Evolutionary conservation across 352 stramenopile species (phyloP), one percentile per base, ranked within the genome.

Genomic region (Pythium dissotocum): DNA sequence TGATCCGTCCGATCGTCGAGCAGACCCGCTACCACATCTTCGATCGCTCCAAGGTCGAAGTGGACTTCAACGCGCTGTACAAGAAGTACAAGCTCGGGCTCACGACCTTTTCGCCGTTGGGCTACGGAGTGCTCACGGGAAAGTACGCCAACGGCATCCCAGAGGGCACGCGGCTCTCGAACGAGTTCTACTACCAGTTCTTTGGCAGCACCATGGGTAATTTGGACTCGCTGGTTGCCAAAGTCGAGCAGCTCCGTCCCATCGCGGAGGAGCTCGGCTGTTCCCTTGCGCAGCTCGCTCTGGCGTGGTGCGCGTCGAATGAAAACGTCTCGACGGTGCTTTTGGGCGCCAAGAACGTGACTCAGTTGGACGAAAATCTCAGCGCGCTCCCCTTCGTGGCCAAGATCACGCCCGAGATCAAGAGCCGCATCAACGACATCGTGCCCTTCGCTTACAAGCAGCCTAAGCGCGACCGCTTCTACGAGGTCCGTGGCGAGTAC

Each of bases 151-250:
- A 30, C 8, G 21, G n/a, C 21, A 52, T 52, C 21, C 44, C 44
- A 1, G 44, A 52, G 8, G 44, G n/a, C 18, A 14, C 44, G n/a
- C 44, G 44, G 4, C 18, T 52, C 44, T 28, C 44, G n/a, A 52
- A 52, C 44, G 44, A 52, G 44, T 52, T 52, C 44, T 52, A 52
- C 44, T 14, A 52, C 44, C 44, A 30, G 44, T 52, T 52, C 44
- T 49, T 49, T 8, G 16, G 2, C 14, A 49, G 16, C 3, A 49
- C 18, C 13, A 24, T 24, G 40, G 44, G 21, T n/a, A 24, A 52
- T n/a, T 28, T 52, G 44, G n/a, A 52, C 4, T 10, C n/a, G 4
- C 21, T 30, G 3, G 21, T 52, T 8, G 44, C 18, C 44, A 52
- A 52, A n/a, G 21, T 30, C n/a, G 44, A 52, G 6, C 2, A 30